phyloP scores from a whole-genome alignment of 2,329 filamentous ascomycete species.

The Diaporthe caulivora region DNA sequence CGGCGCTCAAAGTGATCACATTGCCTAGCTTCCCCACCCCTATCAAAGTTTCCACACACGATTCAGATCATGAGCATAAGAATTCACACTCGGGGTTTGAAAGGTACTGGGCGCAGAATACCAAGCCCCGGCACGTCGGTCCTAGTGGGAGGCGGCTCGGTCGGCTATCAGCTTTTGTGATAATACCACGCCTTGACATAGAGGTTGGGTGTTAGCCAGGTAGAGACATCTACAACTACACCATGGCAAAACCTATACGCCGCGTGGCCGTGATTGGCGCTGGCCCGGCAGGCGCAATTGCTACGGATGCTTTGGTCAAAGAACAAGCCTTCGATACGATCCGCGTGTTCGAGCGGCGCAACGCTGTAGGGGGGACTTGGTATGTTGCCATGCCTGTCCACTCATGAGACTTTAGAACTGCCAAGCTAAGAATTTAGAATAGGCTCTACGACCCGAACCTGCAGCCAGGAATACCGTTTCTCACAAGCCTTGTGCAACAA shows the following conservation, averaged over 20 bases:
- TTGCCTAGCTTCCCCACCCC: conserved; percentile 16
- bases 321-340: conserved; percentile 26
- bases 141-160: background rate
- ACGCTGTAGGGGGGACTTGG: conserved; percentile 30
- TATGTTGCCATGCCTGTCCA: background rate
- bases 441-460: conserved; percentile 7
- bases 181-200: background rate
- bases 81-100: conserved; percentile 4
- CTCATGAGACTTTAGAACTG: background rate
- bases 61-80: background rate
- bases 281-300: conserved; percentile 34
- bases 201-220: background rate
- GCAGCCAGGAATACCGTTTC: background rate
- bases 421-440: background rate
- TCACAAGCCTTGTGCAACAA: background rate
- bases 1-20: background rate
- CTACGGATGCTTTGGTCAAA: conserved; percentile 31
- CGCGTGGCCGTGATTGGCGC: conserved; percentile 36
- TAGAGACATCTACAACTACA: background rate
- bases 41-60: background rate
- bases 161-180: background rate
- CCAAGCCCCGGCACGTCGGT: background rate
- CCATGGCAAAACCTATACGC: background rate
- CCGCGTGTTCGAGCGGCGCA: conserved; percentile 25
- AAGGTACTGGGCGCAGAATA: background rate